Conservation (phyloP, 2,329 filamentous ascomycete genomes). For the Paecilomyces formosus region DNA sequence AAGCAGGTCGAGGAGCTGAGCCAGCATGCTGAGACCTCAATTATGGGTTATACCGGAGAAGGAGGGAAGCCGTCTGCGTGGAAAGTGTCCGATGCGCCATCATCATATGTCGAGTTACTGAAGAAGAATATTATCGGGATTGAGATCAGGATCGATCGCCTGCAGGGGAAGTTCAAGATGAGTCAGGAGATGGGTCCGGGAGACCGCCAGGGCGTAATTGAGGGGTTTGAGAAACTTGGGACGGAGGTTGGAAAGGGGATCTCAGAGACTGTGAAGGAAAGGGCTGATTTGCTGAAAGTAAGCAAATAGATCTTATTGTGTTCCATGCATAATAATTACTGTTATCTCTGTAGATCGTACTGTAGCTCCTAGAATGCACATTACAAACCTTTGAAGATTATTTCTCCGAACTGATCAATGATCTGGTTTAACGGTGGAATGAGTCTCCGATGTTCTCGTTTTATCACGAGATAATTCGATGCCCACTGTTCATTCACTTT, state of each 20-base stretch:
- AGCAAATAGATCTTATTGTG: too few species aligned
- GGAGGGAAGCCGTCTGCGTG: conserved; percentile 50
- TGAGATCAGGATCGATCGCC: conserved; percentile 48
- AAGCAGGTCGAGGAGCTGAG: conserved; percentile 49
- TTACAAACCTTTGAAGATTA: too few species aligned
- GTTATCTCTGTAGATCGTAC: too few species aligned
- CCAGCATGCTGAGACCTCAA: conserved; percentile 41
- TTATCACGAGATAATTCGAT: too few species aligned
- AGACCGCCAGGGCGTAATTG: conserved; percentile 50
- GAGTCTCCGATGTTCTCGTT: too few species aligned
- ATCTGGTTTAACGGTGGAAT: too few species aligned
- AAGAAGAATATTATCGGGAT: conserved; percentile 55
- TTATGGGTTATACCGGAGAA: conserved; percentile 50
- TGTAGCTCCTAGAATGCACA: too few species aligned
- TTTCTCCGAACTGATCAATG: too few species aligned
- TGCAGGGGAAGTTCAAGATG: conserved; percentile 62
- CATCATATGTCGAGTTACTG: conserved; percentile 48
- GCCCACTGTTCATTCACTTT: too few species aligned
- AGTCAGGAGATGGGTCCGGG: conserved; percentile 51
- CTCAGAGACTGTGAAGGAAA: conserved; percentile 25
- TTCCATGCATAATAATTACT: too few species aligned
- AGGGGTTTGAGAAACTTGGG: conserved; percentile 45
- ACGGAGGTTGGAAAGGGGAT: conserved; percentile 30
- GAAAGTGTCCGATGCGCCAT: conserved; percentile 54
- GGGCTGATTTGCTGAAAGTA: conserved; percentile 15